Percentiles rank a stretch among this genome's conserved stretches.
Evolutionary conservation across 1,139 yeast genomes (phyloP).

Genomic region (Kodamaea arcana): DNA sequence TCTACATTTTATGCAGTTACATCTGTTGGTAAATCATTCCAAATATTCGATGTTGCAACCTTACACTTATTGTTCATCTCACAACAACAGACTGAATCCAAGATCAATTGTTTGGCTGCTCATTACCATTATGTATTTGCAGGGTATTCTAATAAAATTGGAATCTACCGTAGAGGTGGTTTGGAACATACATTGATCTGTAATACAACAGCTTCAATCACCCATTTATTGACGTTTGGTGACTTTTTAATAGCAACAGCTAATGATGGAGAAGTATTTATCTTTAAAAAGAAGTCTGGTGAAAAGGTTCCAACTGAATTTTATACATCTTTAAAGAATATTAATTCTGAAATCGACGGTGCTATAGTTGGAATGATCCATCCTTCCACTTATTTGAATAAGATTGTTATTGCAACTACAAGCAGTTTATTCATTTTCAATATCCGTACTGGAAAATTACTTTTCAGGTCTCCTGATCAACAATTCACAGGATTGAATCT

Average conservation of each 20-base stretch:
- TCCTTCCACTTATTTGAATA: slow-evolving; percentile 90
- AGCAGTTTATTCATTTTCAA: slow-evolving; percentile 61
- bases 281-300: slow-evolving; percentile 56
- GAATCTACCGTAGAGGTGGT: slow-evolving; percentile 80
- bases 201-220: slow-evolving; percentile 35
- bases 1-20: slow-evolving; percentile 84
- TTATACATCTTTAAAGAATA: slow-evolving; percentile 55
- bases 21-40: slow-evolving; percentile 85
- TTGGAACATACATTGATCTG: slow-evolving; percentile 53
- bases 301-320: slow-evolving; percentile 56
- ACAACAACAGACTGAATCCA: slow-evolving; percentile 65
- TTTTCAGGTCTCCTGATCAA: slow-evolving; percentile 52
- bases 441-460: slow-evolving; percentile 69
- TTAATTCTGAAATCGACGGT: slow-evolving; percentile 61
- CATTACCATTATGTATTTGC: slow-evolving; percentile 85
- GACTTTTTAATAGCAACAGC: slow-evolving; percentile 64
- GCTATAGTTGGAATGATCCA: slow-evolving; percentile 67
- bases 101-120: slow-evolving; percentile 70
- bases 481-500: slow-evolving; percentile 45
- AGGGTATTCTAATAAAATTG: slow-evolving; percentile 66
- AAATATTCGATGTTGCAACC: slow-evolving; percentile 88
- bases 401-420: slow-evolving; percentile 74
- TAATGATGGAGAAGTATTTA: slow-evolving; percentile 51
- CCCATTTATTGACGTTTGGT: slow-evolving; percentile 65
- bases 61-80: slow-evolving; percentile 85